Evolutionary conservation across 768 basidiomycete species (phyloP).

Genomic region (Mycena alexandri): DNA sequence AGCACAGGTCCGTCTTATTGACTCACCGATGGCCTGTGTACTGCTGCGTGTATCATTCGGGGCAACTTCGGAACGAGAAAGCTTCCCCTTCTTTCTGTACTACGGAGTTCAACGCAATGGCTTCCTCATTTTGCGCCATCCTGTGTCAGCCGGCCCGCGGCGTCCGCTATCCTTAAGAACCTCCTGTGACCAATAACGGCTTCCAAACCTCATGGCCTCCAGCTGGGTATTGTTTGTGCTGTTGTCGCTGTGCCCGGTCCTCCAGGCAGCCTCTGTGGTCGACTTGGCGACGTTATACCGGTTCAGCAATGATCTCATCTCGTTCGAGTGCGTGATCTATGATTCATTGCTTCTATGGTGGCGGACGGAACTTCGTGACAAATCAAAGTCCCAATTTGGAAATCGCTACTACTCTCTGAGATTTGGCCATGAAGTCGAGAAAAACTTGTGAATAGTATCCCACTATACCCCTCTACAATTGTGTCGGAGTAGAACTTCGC

Average conservation of each 20-base stretch:
- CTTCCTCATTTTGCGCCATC: slow-evolving; percentile 4
- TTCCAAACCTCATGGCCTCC: not conserved
- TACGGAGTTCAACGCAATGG: not conserved
- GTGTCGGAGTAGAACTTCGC: slow-evolving; percentile 1
- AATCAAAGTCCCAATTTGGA: slow-evolving; percentile 8
- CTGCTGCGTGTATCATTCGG: too few relatives aligned
- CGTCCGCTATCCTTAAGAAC: not conserved
- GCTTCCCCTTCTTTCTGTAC: too few relatives aligned
- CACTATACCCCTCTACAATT: not conserved
- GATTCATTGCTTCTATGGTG: not conserved
- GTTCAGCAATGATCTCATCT: slow-evolving; percentile 25
- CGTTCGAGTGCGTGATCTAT: slow-evolving; percentile 21
- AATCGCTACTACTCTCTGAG: not conserved
- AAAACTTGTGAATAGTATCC: not conserved
- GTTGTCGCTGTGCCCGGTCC: not conserved
- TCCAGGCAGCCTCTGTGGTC: not conserved
- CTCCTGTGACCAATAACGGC: not conserved
- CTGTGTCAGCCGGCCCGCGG: not conserved
- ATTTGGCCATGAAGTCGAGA: not conserved
- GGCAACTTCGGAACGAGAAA: too few relatives aligned
- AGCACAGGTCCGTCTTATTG: too few relatives aligned
- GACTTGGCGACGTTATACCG: slow-evolving; percentile 14
- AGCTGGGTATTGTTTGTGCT: not conserved
- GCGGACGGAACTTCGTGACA: slow-evolving; percentile 14
- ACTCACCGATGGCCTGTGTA: too few relatives aligned